Conservation (phyloP, 1,284 basidiomycete species). For the Trametes sp. region DNA sequence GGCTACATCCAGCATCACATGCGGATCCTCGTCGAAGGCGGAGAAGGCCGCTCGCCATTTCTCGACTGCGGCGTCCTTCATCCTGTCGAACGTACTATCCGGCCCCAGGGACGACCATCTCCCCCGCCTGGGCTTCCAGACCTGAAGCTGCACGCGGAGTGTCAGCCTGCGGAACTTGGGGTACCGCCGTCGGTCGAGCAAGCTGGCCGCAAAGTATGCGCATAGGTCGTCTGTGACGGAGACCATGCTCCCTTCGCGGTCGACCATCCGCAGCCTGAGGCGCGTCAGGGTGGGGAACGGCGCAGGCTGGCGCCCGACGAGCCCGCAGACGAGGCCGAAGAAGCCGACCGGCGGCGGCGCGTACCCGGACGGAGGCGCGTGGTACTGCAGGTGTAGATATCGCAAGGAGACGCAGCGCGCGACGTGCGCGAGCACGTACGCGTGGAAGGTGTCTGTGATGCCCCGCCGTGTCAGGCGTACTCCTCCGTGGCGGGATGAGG, state of each 20-base stretch:
- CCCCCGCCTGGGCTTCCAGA: not conserved
- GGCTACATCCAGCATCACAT: not conserved
- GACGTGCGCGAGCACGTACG: not conserved
- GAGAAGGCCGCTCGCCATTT: not conserved
- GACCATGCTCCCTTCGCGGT: conserved; percentile 2
- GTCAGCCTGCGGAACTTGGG: conserved; percentile 1
- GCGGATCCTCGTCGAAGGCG: not conserved
- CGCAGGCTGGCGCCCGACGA: not conserved
- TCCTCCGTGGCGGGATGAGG: too few species aligned
- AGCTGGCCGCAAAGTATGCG: not conserved
- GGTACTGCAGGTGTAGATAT: not conserved
- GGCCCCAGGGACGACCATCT: too few species aligned
- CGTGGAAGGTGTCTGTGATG: not conserved
- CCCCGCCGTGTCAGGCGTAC: too few species aligned
- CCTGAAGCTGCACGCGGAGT: not conserved
- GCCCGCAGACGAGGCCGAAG: not conserved
- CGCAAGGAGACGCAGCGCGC: not conserved
- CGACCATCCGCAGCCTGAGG: conserved; percentile 3
- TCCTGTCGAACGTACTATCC: too few species aligned
- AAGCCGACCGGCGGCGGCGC: not conserved
- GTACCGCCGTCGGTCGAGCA: conserved; percentile 2
- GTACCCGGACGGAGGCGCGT: not conserved
- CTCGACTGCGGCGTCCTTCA: not conserved
- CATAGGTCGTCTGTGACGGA: not conserved
- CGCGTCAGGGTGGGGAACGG: not conserved